Evolutionary conservation across 495 filamentous ascomycete species (phyloP).

Genomic region (Penicillium argentinense): DNA sequence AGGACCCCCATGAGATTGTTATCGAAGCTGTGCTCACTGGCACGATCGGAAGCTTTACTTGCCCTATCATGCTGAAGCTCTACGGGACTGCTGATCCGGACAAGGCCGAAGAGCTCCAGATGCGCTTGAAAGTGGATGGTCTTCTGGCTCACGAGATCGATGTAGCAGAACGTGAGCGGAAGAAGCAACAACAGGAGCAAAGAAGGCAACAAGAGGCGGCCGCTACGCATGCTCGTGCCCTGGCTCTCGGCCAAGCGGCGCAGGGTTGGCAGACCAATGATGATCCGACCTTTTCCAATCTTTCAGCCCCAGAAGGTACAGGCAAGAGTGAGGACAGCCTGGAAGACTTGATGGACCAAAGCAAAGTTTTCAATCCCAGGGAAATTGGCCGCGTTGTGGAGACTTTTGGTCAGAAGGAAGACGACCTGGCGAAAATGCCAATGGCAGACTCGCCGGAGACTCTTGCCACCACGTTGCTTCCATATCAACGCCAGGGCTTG

Average conservation of each 20-base stretch:
- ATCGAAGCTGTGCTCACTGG: conserved; percentile 70
- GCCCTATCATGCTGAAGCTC: conserved; percentile 65
- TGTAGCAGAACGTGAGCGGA: conserved; percentile 33
- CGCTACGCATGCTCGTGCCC: conserved; percentile 43
- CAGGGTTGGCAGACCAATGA: conserved; percentile 30
- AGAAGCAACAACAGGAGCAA: conserved; percentile 26
- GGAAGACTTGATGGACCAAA: conserved; percentile 64
- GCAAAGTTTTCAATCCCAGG: conserved; percentile 68
- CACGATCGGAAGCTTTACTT: conserved; percentile 61
- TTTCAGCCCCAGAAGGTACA: conserved; percentile 25
- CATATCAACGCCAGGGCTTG: conserved; percentile 82
- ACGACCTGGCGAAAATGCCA: conserved; percentile 70
- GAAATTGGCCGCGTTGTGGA: conserved; percentile 68
- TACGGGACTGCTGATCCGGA: conserved; percentile 62
- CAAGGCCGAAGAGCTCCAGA: conserved; percentile 52
- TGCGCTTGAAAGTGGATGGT: conserved; percentile 60
- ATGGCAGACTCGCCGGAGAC: conserved; percentile 64
- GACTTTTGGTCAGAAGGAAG: conserved; percentile 66
- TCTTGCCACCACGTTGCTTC: conserved; percentile 66
- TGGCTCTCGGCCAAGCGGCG: conserved; percentile 40
- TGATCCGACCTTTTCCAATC: conserved; percentile 31
- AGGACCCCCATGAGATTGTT: conserved; percentile 51
- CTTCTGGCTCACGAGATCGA: conserved; percentile 50
- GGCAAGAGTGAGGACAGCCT: conserved; percentile 40
- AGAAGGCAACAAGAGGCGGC: conserved; percentile 51